A percentile compares a stretch with the other conserved stretches of the same genome.
phyloP scores from a whole-genome alignment of 2,329 filamentous ascomycete genomes.

The Bimuria novae-zelandiae region DNA sequence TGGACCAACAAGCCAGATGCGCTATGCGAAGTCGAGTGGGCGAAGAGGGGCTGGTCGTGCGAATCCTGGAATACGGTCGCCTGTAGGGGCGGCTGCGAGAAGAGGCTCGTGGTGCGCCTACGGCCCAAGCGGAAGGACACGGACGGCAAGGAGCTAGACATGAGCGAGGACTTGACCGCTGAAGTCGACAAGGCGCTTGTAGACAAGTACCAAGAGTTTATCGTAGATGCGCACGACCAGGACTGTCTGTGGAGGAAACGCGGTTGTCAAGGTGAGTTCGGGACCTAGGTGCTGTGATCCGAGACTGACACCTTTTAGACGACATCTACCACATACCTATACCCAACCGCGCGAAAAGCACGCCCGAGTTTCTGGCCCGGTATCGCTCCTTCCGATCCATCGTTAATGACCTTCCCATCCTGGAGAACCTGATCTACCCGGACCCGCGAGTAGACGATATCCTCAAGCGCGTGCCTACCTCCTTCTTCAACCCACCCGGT shows the following conservation, averaged over 20 bases:
- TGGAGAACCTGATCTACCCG: constrained; percentile 40
- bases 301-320: constrained; percentile 47
- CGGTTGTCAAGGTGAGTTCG: constrained; percentile 81
- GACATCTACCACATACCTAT: constrained; percentile 66
- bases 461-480: constrained; percentile 27
- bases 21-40: constrained; percentile 92
- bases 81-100: constrained; percentile 79
- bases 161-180: constrained; percentile 52
- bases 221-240: constrained; percentile 75
- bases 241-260: constrained; percentile 84
- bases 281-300: no score
- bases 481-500: constrained; percentile 27
- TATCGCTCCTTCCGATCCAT: constrained; percentile 47
- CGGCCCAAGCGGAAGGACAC: constrained; percentile 56
- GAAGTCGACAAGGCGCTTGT: constrained; percentile 68
- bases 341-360: constrained; percentile 43
- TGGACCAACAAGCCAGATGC: constrained; percentile 92
- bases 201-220: constrained; percentile 73
- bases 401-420: constrained; percentile 36
- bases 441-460: constrained; percentile 32
- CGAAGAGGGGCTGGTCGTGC: constrained; percentile 89
- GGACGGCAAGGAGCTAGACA: constrained; percentile 54
- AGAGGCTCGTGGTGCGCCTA: constrained; percentile 81
- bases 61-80: constrained; percentile 73
- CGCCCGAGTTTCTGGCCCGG: constrained; percentile 45